Percentiles rank a stretch among this genome's conserved stretches.
phyloP scores from a whole-genome alignment of 257 asterid species.

The Scutellaria baicalensis region DNA sequence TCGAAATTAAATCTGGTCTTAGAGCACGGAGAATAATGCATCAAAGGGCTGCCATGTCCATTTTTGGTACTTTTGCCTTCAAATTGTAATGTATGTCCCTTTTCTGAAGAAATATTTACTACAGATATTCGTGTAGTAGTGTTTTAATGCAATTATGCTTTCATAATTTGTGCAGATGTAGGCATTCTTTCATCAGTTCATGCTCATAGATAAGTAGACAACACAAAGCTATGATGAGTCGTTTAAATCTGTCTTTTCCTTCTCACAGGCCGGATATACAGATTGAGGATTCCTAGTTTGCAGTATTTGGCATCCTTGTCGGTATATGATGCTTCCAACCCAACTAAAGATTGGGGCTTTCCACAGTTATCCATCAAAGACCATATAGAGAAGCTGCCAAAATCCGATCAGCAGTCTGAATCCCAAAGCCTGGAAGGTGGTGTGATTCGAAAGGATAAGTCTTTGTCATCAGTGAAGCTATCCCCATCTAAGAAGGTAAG shows the following conservation, averaged over 20 bases:
- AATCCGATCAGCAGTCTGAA: conserved; percentile 27
- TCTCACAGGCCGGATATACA: conserved; percentile 66
- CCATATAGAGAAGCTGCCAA: conserved; percentile 21
- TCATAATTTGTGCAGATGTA: background rate
- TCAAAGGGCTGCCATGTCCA: no score
- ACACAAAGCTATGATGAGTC: background rate
- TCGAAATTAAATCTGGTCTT: no score
- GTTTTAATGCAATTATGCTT: background rate
- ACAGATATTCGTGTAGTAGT: background rate
- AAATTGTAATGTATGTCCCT: no score
- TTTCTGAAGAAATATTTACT: background rate
- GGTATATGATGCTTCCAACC: conserved; percentile 71
- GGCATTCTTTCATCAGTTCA: background rate
- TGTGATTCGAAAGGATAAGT: conserved; percentile 22
- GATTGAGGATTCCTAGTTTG: conserved; percentile 72
- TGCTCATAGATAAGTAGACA: background rate
- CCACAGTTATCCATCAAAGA: conserved; percentile 50
- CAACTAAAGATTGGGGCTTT: conserved; percentile 81
- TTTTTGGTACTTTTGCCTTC: no score
- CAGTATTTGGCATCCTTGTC: conserved; percentile 57
- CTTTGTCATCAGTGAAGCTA: conserved; percentile 21
- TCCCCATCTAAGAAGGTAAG: conserved; percentile 42
- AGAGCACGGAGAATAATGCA: no score
- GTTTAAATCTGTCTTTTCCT: conserved; percentile 10
- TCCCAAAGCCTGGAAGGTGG: conserved; percentile 29